Conservation (phyloP, 805 yeast genomes). For the Pichia kluyveri region DNA sequence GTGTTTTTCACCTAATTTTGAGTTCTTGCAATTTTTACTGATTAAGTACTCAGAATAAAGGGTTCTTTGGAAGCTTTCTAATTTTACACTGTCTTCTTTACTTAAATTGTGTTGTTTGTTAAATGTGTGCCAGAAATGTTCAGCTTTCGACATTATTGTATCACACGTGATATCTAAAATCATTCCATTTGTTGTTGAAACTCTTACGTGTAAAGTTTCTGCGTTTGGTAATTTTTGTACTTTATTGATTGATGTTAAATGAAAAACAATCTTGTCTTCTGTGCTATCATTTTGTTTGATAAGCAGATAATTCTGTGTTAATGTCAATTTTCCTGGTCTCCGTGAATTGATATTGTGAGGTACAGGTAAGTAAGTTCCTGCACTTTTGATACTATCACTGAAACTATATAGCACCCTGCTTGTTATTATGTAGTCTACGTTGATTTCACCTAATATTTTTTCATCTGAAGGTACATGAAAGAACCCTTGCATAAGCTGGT, state of each 20-base stretch:
- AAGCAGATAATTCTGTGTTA: slow-evolving; percentile 68
- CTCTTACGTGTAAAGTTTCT: slow-evolving; percentile 68
- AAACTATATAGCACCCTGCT: slow-evolving; percentile 6
- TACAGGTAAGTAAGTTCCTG: slow-evolving; percentile 17
- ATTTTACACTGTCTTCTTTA: slow-evolving; percentile 53
- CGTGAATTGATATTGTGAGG: slow-evolving; percentile 2
- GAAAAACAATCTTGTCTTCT: slow-evolving; percentile 55
- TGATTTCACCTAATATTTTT: slow-evolving; percentile 30
- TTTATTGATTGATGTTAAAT: slow-evolving; percentile 68
- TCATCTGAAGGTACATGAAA: slow-evolving; percentile 70
- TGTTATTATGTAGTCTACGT: slow-evolving; percentile 3
- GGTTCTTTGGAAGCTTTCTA: slow-evolving; percentile 57
- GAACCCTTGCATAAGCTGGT: slow-evolving; percentile 60
- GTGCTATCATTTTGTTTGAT: slow-evolving; percentile 67
- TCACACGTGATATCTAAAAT: slow-evolving; percentile 61
- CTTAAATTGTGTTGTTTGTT: slow-evolving; percentile 33
- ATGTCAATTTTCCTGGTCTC: slow-evolving; percentile 45
- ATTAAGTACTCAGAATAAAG: slow-evolving; percentile 82
- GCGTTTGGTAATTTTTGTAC: slow-evolving; percentile 80
- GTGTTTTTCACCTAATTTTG: slow-evolving; percentile 11
- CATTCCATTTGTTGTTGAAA: slow-evolving; percentile 59
- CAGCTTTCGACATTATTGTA: slow-evolving; percentile 72
- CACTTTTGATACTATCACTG: slow-evolving; percentile 1
- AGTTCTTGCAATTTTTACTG: slow-evolving; percentile 41
- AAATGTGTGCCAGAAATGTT: slow-evolving; percentile 63